These are phyloP conservation scores for Raffaelea deltoideospora DNA, from an alignment of 2,329 filamentous ascomycete genomes.

Conservation along the genomic window DNA sequence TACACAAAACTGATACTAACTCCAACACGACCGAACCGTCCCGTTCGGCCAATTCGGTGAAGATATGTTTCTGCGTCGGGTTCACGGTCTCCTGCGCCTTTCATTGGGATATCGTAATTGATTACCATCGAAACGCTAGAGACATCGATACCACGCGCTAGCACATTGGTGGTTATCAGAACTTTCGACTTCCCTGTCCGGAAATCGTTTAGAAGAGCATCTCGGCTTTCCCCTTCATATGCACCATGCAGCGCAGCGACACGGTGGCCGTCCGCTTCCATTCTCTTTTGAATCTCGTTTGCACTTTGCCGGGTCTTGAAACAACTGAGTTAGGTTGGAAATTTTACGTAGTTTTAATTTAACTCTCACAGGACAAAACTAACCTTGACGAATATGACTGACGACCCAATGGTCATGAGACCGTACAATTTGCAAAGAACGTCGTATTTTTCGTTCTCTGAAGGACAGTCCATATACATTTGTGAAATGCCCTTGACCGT, in stretches of 20 bases:
- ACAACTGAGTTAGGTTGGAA: neutral
- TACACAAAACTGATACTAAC: constrained; percentile 93
- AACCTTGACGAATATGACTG: constrained; percentile 94
- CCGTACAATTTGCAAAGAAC: constrained; percentile 87
- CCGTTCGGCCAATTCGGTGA: constrained; percentile 92
- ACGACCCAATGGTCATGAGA: constrained; percentile 89
- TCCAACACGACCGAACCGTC: constrained; percentile 89
- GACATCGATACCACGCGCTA: constrained; percentile 87
- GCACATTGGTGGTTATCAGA: constrained; percentile 91
- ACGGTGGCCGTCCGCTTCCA: constrained; percentile 80
- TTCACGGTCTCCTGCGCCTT: constrained; percentile 59
- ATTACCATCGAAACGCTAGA: constrained; percentile 93
- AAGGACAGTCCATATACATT: constrained; percentile 87
- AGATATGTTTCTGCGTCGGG: constrained; percentile 93
- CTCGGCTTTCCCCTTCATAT: constrained; percentile 70
- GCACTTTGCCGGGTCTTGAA: constrained; percentile 70
- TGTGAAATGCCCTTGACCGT: constrained; percentile 96
- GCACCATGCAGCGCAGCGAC: constrained; percentile 82
- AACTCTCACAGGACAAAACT: constrained; percentile 10
- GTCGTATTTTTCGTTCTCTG: constrained; percentile 71
- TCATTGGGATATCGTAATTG: constrained; percentile 83
- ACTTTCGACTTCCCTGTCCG: constrained; percentile 80
- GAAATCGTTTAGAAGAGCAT: constrained; percentile 75
- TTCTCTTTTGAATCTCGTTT: constrained; percentile 67
- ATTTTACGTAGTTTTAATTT: neutral